Percentiles rank a stretch among this genome's conserved stretches.
These are phyloP conservation scores for Stropharia rugosoannulata DNA, from an alignment of 768 basidiomycete genomes.

Conservation along the genomic window DNA sequence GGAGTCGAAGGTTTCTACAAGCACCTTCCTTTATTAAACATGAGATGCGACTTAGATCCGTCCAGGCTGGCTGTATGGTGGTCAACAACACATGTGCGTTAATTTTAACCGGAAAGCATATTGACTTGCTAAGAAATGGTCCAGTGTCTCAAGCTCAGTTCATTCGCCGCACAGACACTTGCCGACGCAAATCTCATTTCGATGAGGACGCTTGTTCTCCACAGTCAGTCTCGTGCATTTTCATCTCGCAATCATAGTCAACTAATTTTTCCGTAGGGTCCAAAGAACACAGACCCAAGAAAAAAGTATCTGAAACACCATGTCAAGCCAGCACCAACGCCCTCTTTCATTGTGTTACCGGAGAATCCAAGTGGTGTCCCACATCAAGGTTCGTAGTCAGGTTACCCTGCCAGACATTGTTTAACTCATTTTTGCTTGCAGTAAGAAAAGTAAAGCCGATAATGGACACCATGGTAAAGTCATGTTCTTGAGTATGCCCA, in stretches of 20 bases:
- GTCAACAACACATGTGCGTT: slow-evolving; percentile 44
- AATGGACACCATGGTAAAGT: background rate
- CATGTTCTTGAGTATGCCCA: too few relatives aligned
- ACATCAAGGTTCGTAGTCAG: slow-evolving; percentile 41
- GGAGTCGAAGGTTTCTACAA: slow-evolving; percentile 58
- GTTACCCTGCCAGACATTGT: background rate
- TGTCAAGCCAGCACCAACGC: slow-evolving; percentile 44
- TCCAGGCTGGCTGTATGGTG: slow-evolving; percentile 57
- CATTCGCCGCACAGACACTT: slow-evolving; percentile 51
- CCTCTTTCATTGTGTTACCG: slow-evolving; percentile 50
- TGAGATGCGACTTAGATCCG: slow-evolving; percentile 62
- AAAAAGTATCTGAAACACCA: slow-evolving; percentile 35
- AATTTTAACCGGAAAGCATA: background rate
- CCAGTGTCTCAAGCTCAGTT: slow-evolving; percentile 51
- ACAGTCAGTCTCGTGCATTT: slow-evolving; percentile 34
- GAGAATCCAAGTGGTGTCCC: slow-evolving; percentile 44
- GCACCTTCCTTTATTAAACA: slow-evolving; percentile 59
- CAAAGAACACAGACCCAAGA: slow-evolving; percentile 24
- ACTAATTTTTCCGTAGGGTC: slow-evolving; percentile 15
- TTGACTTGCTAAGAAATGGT: slow-evolving; percentile 1
- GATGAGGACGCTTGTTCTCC: slow-evolving; percentile 42
- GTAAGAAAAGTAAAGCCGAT: background rate
- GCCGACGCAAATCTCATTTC: slow-evolving; percentile 43
- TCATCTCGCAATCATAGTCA: background rate
- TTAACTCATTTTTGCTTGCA: too few relatives aligned